A percentile compares a stretch with the other conserved stretches of the same genome.
Evolutionary conservation across 1,139 yeast species (phyloP).

Genomic region (Protomyces arabidopsidicola): DNA sequence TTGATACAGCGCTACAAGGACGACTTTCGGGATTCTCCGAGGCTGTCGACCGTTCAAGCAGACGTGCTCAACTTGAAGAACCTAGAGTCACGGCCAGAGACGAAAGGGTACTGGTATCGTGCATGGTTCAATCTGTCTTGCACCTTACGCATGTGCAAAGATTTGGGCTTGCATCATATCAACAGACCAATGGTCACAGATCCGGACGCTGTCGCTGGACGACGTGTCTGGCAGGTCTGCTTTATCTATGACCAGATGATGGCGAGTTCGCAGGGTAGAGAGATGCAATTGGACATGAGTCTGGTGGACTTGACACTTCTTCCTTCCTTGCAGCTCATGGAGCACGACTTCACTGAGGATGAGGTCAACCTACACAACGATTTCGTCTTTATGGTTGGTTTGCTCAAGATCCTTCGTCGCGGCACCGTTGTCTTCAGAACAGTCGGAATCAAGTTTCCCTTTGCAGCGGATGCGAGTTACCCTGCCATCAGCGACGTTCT

Average conservation of each 20-base stretch:
- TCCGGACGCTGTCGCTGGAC: constrained; percentile 12
- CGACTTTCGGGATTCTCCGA: constrained; percentile 17
- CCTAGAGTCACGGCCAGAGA: constrained; percentile 17
- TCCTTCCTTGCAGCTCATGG: neutral
- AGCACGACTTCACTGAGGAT: neutral
- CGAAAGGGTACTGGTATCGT: constrained; percentile 16
- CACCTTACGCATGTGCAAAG: constrained; percentile 17
- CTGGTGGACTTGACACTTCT: constrained; percentile 20
- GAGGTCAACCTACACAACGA: constrained; percentile 19
- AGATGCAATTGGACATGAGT: constrained; percentile 17
- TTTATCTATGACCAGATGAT: constrained; percentile 26
- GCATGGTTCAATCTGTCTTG: constrained; percentile 7
- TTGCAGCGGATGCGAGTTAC: constrained; percentile 18
- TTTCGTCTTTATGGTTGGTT: constrained; percentile 23
- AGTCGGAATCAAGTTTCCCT: constrained; percentile 25
- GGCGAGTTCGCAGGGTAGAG: constrained; percentile 22
- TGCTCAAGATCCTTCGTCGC: constrained; percentile 16
- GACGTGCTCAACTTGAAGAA: constrained; percentile 19
- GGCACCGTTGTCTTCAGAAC: constrained; percentile 9
- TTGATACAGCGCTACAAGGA: neutral
- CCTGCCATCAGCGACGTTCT: constrained; percentile 13
- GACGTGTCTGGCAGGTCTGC: constrained; percentile 24
- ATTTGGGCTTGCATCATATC: constrained; percentile 12
- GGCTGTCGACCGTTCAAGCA: constrained; percentile 22
- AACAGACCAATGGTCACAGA: constrained; percentile 2